Conservation (phyloP, 2,329 filamentous ascomycete genomes). For the Fusarium chaquense region DNA sequence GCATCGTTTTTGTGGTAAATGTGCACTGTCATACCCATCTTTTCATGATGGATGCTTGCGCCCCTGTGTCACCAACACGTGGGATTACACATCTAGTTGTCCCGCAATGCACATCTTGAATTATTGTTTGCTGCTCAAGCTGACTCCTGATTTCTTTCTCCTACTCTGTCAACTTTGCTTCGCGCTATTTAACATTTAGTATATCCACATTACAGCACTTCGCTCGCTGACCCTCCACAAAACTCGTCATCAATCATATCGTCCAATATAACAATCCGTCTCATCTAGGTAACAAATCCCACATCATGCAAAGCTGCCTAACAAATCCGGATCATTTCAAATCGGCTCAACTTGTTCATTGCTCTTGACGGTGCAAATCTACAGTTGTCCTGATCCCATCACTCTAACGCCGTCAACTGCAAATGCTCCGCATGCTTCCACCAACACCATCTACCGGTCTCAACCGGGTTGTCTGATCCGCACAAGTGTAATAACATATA, state of each 20-base stretch:
- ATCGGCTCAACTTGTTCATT: slow-evolving; percentile 10
- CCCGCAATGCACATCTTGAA: not conserved
- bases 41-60: slow-evolving; percentile 16
- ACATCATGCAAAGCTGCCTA: slow-evolving; percentile 21
- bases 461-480: slow-evolving; percentile 13
- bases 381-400: slow-evolving; percentile 13
- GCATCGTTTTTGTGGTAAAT: not conserved
- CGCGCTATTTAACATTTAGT: not conserved
- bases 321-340: slow-evolving; percentile 2
- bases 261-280: not conserved
- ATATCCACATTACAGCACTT: slow-evolving; percentile 1
- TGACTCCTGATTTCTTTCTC: not conserved
- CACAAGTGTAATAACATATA: slow-evolving; percentile 24
- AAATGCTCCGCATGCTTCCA: slow-evolving; percentile 36
- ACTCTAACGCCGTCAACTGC: slow-evolving; percentile 38
- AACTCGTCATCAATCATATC: not conserved
- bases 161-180: not conserved
- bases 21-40: slow-evolving; percentile 17
- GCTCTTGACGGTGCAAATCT: slow-evolving; percentile 20
- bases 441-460: slow-evolving; percentile 15
- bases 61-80: slow-evolving; percentile 24
- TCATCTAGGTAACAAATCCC: not conserved
- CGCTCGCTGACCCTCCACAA: not conserved
- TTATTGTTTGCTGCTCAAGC: slow-evolving; percentile 1
- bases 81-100: slow-evolving; percentile 2